A percentile compares a stretch with the other conserved stretches of the same genome.
These are phyloP conservation scores for Ramichloridium luteum DNA, from an alignment of 2,329 filamentous ascomycete species.

Conservation along the genomic window DNA sequence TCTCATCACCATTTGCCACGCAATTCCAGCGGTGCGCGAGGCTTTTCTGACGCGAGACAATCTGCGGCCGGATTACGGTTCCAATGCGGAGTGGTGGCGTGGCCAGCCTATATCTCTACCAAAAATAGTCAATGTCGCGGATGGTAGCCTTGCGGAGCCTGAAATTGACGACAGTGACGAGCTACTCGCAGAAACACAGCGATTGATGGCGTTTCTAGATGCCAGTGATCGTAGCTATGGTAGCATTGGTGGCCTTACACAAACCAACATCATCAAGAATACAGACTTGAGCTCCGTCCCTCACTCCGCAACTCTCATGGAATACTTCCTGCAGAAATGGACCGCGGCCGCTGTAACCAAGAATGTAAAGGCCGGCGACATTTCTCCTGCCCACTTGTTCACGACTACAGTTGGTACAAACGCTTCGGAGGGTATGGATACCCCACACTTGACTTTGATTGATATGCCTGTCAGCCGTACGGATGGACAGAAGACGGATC, in stretches of 20 bases:
- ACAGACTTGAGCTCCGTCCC: constrained; percentile 1
- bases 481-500: constrained; percentile 9
- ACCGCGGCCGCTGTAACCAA: constrained; percentile 9
- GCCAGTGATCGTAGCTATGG: constrained; percentile 46
- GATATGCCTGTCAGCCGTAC: constrained; percentile 9
- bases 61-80: constrained; percentile 39
- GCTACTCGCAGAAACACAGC: constrained; percentile 45
- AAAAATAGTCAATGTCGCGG: constrained; percentile 35
- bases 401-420: constrained; percentile 17
- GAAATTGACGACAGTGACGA: constrained; percentile 29
- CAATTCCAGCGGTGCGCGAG: constrained; percentile 47
- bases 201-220: constrained; percentile 50
- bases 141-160: constrained; percentile 15
- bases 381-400: constrained; percentile 14
- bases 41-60: constrained; percentile 40
- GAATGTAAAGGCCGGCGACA: constrained; percentile 6
- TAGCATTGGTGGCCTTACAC: constrained; percentile 38
- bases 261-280: constrained; percentile 15
- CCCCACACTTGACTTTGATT: constrained; percentile 11
- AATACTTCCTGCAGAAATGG: constrained; percentile 17
- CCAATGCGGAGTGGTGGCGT: constrained; percentile 50
- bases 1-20: constrained; percentile 49
- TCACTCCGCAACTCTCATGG: constrained; percentile 9
- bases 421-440: constrained; percentile 12
- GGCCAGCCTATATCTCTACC: constrained; percentile 40